Evolutionary conservation across 805 yeast genomes (phyloP).

Genomic region (Starmerella sp.): DNA sequence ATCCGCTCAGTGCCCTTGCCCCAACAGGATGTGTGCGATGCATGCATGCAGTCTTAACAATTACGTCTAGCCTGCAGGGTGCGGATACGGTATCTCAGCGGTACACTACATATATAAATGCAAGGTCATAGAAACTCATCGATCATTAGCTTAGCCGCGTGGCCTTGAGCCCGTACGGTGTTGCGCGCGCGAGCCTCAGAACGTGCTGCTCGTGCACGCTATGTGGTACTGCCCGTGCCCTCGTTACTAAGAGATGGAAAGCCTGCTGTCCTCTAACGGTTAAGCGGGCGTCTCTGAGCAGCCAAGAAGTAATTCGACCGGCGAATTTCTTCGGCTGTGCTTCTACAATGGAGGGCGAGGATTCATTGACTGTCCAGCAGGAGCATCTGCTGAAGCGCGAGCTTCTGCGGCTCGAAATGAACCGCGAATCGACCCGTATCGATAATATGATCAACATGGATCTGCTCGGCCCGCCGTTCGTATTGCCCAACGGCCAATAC

Average conservation of each 20-base stretch:
- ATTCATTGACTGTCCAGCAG: slow-evolving; percentile 45
- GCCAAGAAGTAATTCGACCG: not conserved
- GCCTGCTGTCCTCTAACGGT: not conserved
- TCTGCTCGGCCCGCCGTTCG: slow-evolving; percentile 70
- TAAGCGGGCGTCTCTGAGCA: not conserved
- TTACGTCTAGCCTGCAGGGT: not conserved
- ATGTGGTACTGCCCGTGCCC: slow-evolving; percentile 4
- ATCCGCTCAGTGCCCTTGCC: no score
- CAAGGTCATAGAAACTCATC: no score
- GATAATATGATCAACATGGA: slow-evolving; percentile 53
- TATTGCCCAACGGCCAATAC: slow-evolving; percentile 35
- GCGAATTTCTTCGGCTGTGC: not conserved
- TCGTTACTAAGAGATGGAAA: not conserved
- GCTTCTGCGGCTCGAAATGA: slow-evolving; percentile 50
- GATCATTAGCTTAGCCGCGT: no score
- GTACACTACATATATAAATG: not conserved
- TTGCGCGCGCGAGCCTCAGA: no score
- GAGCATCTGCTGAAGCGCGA: slow-evolving; percentile 85
- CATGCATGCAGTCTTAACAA: not conserved
- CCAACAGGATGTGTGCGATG: not conserved
- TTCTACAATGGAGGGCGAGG: slow-evolving; percentile 1
- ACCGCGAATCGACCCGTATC: slow-evolving; percentile 48
- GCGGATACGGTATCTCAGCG: no score
- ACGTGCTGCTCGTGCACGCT: no score
- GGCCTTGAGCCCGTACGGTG: no score